Conservation (phyloP, 257 asterid species). For the Capsicum rhomboideum region DNA sequence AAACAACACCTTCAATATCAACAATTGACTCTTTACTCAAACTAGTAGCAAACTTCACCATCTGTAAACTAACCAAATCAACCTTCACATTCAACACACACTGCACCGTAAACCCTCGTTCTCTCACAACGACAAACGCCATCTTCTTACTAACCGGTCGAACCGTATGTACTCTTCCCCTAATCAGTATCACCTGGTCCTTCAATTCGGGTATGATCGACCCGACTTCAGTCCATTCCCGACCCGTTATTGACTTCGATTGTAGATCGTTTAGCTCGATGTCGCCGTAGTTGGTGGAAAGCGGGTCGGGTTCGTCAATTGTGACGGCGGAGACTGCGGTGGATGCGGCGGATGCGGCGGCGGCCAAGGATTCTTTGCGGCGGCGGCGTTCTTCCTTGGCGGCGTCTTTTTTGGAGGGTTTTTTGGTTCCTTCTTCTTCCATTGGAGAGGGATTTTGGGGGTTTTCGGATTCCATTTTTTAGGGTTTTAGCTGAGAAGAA, state of each 20-base stretch:
- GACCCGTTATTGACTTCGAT: slow-evolving; percentile 61
- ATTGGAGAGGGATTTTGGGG: background rate
- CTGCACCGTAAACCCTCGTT: slow-evolving; percentile 73
- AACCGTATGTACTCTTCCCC: slow-evolving; percentile 68
- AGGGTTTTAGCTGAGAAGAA: background rate
- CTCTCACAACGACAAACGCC: slow-evolving; percentile 72
- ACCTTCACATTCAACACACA: slow-evolving; percentile 57
- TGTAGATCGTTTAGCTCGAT: slow-evolving; percentile 51
- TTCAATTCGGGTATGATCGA: slow-evolving; percentile 31
- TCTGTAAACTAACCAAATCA: slow-evolving; percentile 60
- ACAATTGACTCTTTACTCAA: slow-evolving; percentile 66
- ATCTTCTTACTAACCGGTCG: slow-evolving; percentile 72
- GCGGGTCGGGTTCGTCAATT: slow-evolving; percentile 31
- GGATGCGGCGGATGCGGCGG: slow-evolving; percentile 37
- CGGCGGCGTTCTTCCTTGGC: slow-evolving; percentile 68
- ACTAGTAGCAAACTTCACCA: slow-evolving; percentile 67
- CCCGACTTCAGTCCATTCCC: slow-evolving; percentile 60
- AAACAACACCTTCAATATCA: slow-evolving; percentile 65
- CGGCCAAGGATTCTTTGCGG: slow-evolving; percentile 47
- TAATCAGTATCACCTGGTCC: slow-evolving; percentile 42
- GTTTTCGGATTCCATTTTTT: background rate
- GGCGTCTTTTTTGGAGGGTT: slow-evolving; percentile 68
- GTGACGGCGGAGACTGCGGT: slow-evolving; percentile 20
- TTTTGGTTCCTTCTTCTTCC: slow-evolving; percentile 3
- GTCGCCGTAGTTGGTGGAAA: slow-evolving; percentile 68